phyloP scores from a whole-genome alignment of 1,284 basidiomycete genomes.

The Cutaneotrichosporon curvatum region DNA sequence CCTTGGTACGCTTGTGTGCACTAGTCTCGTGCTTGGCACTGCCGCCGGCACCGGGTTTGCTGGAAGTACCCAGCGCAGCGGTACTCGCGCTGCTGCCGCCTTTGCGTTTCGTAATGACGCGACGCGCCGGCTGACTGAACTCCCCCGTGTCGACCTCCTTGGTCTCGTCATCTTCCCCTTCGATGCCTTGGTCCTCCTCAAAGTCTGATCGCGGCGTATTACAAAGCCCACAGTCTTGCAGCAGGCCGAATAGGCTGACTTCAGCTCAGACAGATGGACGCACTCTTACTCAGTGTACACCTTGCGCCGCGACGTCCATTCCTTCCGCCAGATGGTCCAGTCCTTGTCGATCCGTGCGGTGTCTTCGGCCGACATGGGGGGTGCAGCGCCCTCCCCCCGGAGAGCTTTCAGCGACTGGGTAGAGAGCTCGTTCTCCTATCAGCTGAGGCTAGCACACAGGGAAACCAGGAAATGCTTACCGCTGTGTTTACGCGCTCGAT shows the following conservation, averaged over 20 bases:
- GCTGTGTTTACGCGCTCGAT: conserved; percentile 33
- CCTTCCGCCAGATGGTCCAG: conserved; percentile 42
- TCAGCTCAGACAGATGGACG: neutral
- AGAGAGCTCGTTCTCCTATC: conserved; percentile 28
- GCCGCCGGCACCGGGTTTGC: too few relatives aligned
- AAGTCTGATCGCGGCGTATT: conserved; percentile 21
- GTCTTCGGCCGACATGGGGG: conserved; percentile 30
- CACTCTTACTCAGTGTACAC: conserved; percentile 44
- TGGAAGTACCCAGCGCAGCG: too few relatives aligned
- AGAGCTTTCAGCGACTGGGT: conserved; percentile 24
- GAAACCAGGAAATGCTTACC: conserved; percentile 25
- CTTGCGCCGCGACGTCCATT: conserved; percentile 39
- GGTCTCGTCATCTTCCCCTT: conserved; percentile 34
- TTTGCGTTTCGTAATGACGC: neutral
- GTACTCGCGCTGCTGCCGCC: neutral
- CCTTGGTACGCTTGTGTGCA: too few relatives aligned
- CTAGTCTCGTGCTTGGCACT: too few relatives aligned
- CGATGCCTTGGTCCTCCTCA: conserved; percentile 41
- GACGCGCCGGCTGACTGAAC: conserved; percentile 20
- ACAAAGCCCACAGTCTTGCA: conserved; percentile 26
- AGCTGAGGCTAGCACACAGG: neutral
- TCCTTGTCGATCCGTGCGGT: conserved; percentile 37
- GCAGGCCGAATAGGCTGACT: conserved; percentile 28
- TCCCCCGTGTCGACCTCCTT: conserved; percentile 36
- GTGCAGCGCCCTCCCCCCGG: conserved; percentile 17